Base-by-base conservation (phyloP, 2,329 filamentous ascomycete species). In the Aspergillus bombycis region DNA sequence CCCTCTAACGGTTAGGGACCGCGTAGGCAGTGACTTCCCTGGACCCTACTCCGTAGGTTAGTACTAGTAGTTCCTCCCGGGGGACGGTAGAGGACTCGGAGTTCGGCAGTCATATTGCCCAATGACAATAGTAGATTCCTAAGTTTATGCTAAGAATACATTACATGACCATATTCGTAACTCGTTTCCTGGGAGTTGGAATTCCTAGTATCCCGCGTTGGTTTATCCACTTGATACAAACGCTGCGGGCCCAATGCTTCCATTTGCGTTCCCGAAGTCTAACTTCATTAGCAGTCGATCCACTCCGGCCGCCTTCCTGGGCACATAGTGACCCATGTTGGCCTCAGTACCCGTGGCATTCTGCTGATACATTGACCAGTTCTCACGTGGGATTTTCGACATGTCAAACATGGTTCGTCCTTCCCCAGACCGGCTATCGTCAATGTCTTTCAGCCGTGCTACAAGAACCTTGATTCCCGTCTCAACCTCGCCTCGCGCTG, bases 241-340 rank as follows among this genome's bases (percentile, higher is more conserved):
- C 14, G 46, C 48, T 16, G 56, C 38, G 28, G 60, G 46, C 16
- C 66, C 45, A 48, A 62, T n/a, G 56, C 62, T 55, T 58, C 68
- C 60, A 64, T 66, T 71, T 64, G 74, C 65, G 62, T 75, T 71
- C 62, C 77, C 73, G 64, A 85, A 88, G 68, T 97, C 93, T 70
- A 97, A 81, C 81, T 97, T 97, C 92, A 97, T 96, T 74, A 97
- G 78, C 74, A 97, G 78, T 63, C 91, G 84, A 79, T 97, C 93
- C 53, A 97, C 88, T 1, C 93, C 91, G 0, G 92, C 92, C 4
- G 92, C 86, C 64, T 90, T 88, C 65, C 87, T 85, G 1, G 92
- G 90, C 34, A 89, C 83, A 75, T 92, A 97, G 65, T 78, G 73
- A 41, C 64, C 58, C 48, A 71, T 67, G 3, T 62, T 59, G 19